Percentiles rank a stretch among this genome's conserved stretches.
Evolutionary conservation across 176 grass and related monocot species (phyloP).

Genomic region (Panicum miliaceum): DNA sequence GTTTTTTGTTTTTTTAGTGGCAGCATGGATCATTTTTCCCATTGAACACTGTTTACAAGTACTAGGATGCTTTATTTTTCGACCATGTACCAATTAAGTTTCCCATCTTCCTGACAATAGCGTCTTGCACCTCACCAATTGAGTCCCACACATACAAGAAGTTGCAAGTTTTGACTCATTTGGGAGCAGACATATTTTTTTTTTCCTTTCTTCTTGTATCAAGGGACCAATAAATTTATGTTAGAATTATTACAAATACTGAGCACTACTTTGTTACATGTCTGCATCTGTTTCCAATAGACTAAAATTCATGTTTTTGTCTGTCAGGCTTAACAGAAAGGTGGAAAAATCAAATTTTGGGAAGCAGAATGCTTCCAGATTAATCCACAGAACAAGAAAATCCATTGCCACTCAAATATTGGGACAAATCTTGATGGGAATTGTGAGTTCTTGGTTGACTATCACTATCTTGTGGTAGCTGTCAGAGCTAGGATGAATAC

Average conservation of each 20-base stretch:
- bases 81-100: neutral
- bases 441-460: constrained; percentile 83
- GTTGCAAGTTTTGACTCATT: neutral
- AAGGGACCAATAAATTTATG: neutral
- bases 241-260: neutral
- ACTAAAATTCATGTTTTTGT: neutral
- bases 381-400: constrained; percentile 71
- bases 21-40: neutral
- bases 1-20: neutral
- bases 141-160: neutral
- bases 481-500: constrained; percentile 85
- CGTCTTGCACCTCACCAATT: neutral
- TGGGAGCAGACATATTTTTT: neutral
- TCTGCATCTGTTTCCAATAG: neutral
- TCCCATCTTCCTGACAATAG: neutral
- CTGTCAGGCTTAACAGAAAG: constrained; percentile 62
- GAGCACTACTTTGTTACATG: neutral
- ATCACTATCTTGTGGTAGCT: constrained; percentile 83
- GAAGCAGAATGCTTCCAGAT: constrained; percentile 96
- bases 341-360: constrained; percentile 85
- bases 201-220: neutral
- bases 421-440: constrained; percentile 87
- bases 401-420: constrained; percentile 72
- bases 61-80: neutral
- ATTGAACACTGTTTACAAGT: neutral